Base-by-base conservation (phyloP, 2,329 filamentous ascomycete species). In the Fusarium longipes region DNA sequence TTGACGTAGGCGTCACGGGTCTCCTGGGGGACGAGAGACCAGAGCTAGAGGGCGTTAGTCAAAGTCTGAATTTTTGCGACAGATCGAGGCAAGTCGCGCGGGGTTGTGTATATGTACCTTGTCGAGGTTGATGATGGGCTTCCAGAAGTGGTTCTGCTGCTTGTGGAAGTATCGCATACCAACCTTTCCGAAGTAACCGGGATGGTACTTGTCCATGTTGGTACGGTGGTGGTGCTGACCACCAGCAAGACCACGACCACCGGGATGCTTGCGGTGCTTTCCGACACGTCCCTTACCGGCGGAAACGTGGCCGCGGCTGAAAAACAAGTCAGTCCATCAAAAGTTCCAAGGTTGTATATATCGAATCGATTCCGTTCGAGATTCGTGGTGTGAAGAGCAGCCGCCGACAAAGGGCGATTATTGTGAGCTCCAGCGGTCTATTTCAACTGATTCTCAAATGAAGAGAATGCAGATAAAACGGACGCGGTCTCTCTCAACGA, bases 121-220 rank as follows among this genome's bases (percentile, higher is more conserved):
- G 86, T 98, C 96, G 77, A 99, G 87, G 89, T 99, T 99, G 91
- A 99, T 91, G 77, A 93, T 89, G 74, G 96, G 96, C 87, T 97
- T 97, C 96, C 95, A 99, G 89, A 95, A 93, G 81, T 96, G 91
- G 88, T 95, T 95, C 79, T 90, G 88, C 80, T 93, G 90, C 85
- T 96, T 94, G 89, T 98, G 95, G 92, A 97, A 97, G 86, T 95
- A 91, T 80, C 92, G 87, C 92, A 95, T 95, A 86, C 92, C 91
- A 76, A 95, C 92, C 87, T 97, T 97, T 85, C 93, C 93, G 85
- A 97, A 98, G 92, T 98, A 98, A 93, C 96, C 96, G 70, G 95
- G 93, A 81, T 97, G 93, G 90, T 95, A 93, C 85, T 94, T 82
- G 91, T 95, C 79, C 92, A 81, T 80, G 78, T 81, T 81, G 77